Evolutionary conservation across 257 asterid species (phyloP), one percentile per base, ranked within the genome.

Genomic region (Vinca minor): DNA sequence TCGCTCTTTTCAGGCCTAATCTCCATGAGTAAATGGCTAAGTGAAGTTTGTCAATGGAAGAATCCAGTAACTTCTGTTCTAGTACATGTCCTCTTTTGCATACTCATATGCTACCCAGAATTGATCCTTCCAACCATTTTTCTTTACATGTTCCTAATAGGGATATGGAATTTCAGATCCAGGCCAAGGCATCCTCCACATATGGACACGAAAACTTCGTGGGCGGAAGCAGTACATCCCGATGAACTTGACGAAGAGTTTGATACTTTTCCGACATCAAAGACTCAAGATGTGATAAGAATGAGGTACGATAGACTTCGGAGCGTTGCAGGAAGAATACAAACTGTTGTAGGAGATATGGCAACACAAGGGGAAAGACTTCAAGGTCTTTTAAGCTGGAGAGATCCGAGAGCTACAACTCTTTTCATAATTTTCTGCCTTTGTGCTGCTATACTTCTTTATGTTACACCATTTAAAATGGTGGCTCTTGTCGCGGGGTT

Each of bases 321-420:
- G 58, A 85, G 90, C 32, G 79, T 88, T 34, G 89, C 89, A 0
- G 89, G 94, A 12, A 80, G 96, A 71, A n/a, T n/a, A n/a, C n/a
- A n/a, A n/a, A n/a, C n/a, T n/a, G n/a, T n/a, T n/a, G n/a, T n/a
- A n/a, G n/a, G 77, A 83, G 94, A 87, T 34, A 48, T 83, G 23
- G 94, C 94, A n/a, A 80, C 94, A 49, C 94, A 83, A 46, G 96
- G 94, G 5, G 96, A 87, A 81, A 85, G 91, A 64, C 15, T 88
- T 20, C 80, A 82, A 32, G 58, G 85, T 10, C 63, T 87, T 66
- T 82, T 85, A 8, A 78, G 84, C 69, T 87, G 96, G 96, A 70
- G 96, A 70, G 94, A 88, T 57, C 94, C 96, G 0, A 74, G 94
- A 38, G 96, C 96, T 5, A 88, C 94, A 1, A 68, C 82, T 69